Percentiles rank a stretch among this genome's conserved stretches.
These are phyloP conservation scores for Sclerotiophoma versabilis DNA, from an alignment of 2,329 filamentous ascomycete genomes.

Conservation along the genomic window DNA sequence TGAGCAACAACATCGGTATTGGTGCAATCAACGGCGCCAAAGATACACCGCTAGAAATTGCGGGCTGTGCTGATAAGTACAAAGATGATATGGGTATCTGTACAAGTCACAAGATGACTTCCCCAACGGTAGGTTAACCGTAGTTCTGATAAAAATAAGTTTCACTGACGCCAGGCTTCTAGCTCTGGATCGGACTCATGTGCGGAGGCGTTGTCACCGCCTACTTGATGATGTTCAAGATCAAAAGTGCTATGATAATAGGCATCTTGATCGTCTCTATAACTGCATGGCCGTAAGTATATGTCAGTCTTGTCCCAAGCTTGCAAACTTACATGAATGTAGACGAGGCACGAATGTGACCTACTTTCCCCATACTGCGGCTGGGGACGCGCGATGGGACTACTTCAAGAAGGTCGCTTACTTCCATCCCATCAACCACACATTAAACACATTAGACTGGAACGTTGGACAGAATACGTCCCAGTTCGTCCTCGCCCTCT, in stretches of 20 bases:
- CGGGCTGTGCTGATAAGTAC: conserved; percentile 71
- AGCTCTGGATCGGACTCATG: conserved; percentile 88
- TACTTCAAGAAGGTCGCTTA: conserved; percentile 87
- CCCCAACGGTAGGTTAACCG: conserved; percentile 61
- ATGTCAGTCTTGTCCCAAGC: neutral
- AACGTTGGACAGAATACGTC: conserved; percentile 69
- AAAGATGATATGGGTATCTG: conserved; percentile 63
- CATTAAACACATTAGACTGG: conserved; percentile 77
- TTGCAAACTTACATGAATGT: conserved; percentile 24
- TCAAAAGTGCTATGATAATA: conserved; percentile 84
- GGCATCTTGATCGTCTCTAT: conserved; percentile 84
- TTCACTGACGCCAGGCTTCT: conserved; percentile 11
- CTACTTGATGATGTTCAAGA: conserved; percentile 81
- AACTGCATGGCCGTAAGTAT: conserved; percentile 77
- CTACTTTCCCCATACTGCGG: conserved; percentile 74
- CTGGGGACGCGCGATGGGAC: conserved; percentile 74
- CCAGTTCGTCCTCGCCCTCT: conserved; percentile 81
- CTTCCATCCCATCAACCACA: conserved; percentile 77
- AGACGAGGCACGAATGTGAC: conserved; percentile 73
- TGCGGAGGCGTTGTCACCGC: conserved; percentile 82
- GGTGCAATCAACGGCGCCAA: conserved; percentile 73
- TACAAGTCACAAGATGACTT: conserved; percentile 77
- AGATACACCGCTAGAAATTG: conserved; percentile 73
- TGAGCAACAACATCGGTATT: conserved; percentile 82
- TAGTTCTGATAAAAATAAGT: neutral